Percentiles rank a stretch among this genome's conserved stretches.
phyloP scores from a whole-genome alignment of 2,329 filamentous ascomycete species.

The Sporothrix curviconia region DNA sequence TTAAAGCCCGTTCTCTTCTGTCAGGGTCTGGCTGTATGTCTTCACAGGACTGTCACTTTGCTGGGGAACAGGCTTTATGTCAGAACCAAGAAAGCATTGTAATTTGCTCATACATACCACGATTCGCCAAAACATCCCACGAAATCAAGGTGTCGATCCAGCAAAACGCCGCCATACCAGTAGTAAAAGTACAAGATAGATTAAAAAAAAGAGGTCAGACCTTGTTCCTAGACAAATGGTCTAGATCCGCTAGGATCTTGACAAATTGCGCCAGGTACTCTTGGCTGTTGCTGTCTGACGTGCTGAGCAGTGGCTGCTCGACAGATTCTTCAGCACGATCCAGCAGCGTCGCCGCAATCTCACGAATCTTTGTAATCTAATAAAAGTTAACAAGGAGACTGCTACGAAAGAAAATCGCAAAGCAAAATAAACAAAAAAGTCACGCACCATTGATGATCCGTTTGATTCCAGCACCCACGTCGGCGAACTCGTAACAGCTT shows the following conservation, averaged over 20 bases:
- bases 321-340: conserved; percentile 13
- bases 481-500: conserved; percentile 13
- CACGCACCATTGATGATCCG: conserved; percentile 19
- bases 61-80: no score
- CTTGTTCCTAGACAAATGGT: neutral
- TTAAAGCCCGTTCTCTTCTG: no score
- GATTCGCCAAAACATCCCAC: no score
- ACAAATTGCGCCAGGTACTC: conserved; percentile 13
- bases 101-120: no score
- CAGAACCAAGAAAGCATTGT: no score
- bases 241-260: conserved; percentile 11
- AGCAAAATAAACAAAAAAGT: neutral
- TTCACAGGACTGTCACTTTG: no score
- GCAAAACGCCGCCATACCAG: neutral
- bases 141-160: neutral
- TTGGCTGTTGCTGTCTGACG: conserved; percentile 1
- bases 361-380: conserved; percentile 21
- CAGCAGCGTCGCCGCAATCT: conserved; percentile 23
- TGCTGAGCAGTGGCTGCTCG: neutral
- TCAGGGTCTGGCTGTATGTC: no score
- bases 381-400: neutral
- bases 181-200: neutral
- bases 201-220: neutral
- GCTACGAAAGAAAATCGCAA: neutral
- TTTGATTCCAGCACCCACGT: conserved; percentile 20